These are phyloP conservation scores for Oenanthe javanica DNA, from an alignment of 140 eudicot species.

Conservation along the genomic window DNA sequence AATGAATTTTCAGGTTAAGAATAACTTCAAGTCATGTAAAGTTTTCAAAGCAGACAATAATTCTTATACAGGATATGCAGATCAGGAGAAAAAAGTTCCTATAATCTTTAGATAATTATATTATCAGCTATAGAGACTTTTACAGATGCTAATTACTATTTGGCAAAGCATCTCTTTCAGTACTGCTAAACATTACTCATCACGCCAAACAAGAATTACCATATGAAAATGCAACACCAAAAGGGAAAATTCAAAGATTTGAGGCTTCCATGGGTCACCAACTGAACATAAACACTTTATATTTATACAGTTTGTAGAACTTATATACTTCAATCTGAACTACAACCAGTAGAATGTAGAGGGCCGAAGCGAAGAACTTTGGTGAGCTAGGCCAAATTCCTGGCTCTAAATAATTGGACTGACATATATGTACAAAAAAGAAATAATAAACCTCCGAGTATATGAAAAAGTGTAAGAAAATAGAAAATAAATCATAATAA, in stretches of 20 bases:
- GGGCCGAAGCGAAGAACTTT: background rate
- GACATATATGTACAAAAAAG: too few species aligned
- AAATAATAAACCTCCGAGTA: too few species aligned
- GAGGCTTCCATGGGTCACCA: background rate
- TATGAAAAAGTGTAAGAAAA: background rate
- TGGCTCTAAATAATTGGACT: background rate
- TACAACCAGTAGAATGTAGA: background rate
- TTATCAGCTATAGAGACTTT: background rate
- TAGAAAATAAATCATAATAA: too few species aligned
- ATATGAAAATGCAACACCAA: background rate
- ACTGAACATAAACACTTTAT: background rate
- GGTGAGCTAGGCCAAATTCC: background rate
- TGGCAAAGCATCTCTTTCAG: background rate
- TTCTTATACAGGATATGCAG: background rate
- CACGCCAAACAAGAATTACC: background rate
- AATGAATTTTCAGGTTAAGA: background rate
- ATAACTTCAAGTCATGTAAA: background rate
- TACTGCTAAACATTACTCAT: background rate
- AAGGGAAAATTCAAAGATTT: background rate
- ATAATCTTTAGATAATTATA: background rate
- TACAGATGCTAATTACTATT: background rate
- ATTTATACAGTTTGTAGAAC: background rate
- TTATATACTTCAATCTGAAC: background rate
- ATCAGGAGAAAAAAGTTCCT: too few species aligned
- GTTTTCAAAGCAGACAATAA: background rate